These are phyloP conservation scores for Tuber indicum DNA, from an alignment of 495 filamentous ascomycete genomes.

Conservation along the genomic window DNA sequence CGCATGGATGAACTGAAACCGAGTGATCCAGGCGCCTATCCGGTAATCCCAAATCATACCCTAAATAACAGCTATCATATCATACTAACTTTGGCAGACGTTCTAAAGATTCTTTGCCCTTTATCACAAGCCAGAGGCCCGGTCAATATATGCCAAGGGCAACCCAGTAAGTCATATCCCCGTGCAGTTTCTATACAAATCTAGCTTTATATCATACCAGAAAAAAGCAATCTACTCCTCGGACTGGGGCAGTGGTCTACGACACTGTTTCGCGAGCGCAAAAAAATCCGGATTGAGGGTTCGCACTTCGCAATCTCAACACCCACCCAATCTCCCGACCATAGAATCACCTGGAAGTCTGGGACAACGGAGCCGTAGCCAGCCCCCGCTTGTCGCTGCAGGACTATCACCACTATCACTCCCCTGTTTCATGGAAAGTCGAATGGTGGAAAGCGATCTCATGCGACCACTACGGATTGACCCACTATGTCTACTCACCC, in stretches of 20 bases:
- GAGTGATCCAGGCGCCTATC: slow-evolving; percentile 40
- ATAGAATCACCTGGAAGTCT: slow-evolving; percentile 17
- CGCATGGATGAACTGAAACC: slow-evolving; percentile 43
- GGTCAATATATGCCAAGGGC: slow-evolving; percentile 40
- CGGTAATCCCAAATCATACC: not conserved
- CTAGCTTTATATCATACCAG: not conserved
- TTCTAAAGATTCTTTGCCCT: slow-evolving; percentile 46
- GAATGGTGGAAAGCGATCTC: slow-evolving; percentile 37
- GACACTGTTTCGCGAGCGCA: slow-evolving; percentile 39
- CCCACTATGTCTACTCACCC: slow-evolving; percentile 40
- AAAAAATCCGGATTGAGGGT: slow-evolving; percentile 46
- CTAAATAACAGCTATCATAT: not conserved
- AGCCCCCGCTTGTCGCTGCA: slow-evolving; percentile 44
- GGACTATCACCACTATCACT: slow-evolving; percentile 47
- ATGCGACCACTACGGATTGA: slow-evolving; percentile 41
- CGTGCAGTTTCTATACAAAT: not conserved
- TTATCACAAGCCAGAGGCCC: slow-evolving; percentile 35
- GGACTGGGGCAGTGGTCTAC: slow-evolving; percentile 44
- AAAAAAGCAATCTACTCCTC: slow-evolving; percentile 39
- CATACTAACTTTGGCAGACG: slow-evolving; percentile 6
- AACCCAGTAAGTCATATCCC: slow-evolving; percentile 19
- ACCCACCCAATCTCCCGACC: slow-evolving; percentile 34
- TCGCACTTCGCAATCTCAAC: slow-evolving; percentile 43
- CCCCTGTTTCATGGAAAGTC: slow-evolving; percentile 41
- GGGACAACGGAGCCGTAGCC: slow-evolving; percentile 40